These are phyloP conservation scores for Gamsiella multidivaricata DNA, from an alignment of 192 early-diverging fungal species.

Conservation along the genomic window DNA sequence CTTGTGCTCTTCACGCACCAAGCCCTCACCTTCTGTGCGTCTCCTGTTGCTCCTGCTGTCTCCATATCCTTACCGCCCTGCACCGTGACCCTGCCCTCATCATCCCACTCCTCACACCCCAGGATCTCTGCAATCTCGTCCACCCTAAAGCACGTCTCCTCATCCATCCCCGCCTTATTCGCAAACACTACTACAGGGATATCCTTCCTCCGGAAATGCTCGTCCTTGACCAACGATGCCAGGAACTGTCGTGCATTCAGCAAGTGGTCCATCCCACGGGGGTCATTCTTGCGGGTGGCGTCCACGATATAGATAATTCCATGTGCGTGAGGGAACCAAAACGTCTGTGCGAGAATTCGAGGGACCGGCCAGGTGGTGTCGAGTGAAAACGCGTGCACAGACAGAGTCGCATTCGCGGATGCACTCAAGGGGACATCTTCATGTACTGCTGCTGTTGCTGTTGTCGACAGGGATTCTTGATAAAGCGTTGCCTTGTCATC, in stretches of 20 bases:
- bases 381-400: constrained; percentile 42
- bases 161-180: constrained; percentile 45
- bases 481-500: constrained; percentile 2
- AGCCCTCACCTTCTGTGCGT: not conserved
- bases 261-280: constrained; percentile 42
- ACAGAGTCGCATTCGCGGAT: constrained; percentile 33
- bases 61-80: not conserved
- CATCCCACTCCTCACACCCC: constrained; percentile 51
- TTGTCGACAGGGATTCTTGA: not conserved
- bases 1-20: constrained; percentile 54
- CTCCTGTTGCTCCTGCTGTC: not conserved
- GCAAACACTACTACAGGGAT: constrained; percentile 51
- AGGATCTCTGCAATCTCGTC: constrained; percentile 53
- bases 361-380: constrained; percentile 51
- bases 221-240: constrained; percentile 28
- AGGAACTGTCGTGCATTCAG: constrained; percentile 43
- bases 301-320: constrained; percentile 52
- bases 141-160: constrained; percentile 42
- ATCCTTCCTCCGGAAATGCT: constrained; percentile 17
- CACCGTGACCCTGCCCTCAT: not conserved
- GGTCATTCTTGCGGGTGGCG: constrained; percentile 51
- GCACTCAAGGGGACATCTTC: not conserved
- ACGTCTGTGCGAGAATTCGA: constrained; percentile 28
- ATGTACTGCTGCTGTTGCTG: not conserved
- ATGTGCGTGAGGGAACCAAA: constrained; percentile 49